Evolutionary conservation across 2,329 filamentous ascomycete species (phyloP).

Genomic region (Ophiosphaerella narmari): DNA sequence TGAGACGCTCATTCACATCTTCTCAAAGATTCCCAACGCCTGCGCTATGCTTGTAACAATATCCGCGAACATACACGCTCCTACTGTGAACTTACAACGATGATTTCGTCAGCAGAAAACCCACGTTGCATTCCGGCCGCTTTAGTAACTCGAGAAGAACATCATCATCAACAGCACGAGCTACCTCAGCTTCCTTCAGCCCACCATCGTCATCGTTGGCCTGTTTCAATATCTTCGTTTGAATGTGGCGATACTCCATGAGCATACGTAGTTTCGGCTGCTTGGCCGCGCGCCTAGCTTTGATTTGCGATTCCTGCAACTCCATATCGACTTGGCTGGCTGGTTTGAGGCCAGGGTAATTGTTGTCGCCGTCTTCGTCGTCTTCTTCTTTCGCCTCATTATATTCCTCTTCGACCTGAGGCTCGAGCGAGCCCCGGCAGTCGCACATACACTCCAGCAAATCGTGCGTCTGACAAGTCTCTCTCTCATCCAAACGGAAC

Average conservation of each 20-base stretch:
- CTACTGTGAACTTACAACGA: conserved; percentile 9
- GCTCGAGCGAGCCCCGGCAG: conserved; percentile 53
- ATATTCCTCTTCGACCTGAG: conserved; percentile 16
- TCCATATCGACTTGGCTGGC: conserved; percentile 54
- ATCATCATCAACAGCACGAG: conserved; percentile 55
- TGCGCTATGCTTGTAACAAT: conserved; percentile 3
- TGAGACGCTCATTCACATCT: background rate
- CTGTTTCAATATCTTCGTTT: conserved; percentile 40
- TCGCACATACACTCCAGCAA: conserved; percentile 67
- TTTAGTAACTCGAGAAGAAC: conserved; percentile 55
- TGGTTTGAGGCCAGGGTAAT: conserved; percentile 36
- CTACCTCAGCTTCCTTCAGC: conserved; percentile 34
- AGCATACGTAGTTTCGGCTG: conserved; percentile 55
- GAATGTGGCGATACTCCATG: conserved; percentile 61
- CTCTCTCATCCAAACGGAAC: conserved; percentile 66
- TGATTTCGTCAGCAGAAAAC: conserved; percentile 57
- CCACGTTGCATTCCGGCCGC: conserved; percentile 51
- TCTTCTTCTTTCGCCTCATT: conserved; percentile 30
- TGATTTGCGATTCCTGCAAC: conserved; percentile 50
- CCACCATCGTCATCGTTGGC: background rate
- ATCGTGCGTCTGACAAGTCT: conserved; percentile 70
- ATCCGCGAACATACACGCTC: background rate
- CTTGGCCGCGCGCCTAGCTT: conserved; percentile 39
- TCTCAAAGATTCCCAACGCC: background rate
- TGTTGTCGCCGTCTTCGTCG: conserved; percentile 17